Conservation (phyloP, 148 eudicot species). For the Simmondsia chinensis region DNA sequence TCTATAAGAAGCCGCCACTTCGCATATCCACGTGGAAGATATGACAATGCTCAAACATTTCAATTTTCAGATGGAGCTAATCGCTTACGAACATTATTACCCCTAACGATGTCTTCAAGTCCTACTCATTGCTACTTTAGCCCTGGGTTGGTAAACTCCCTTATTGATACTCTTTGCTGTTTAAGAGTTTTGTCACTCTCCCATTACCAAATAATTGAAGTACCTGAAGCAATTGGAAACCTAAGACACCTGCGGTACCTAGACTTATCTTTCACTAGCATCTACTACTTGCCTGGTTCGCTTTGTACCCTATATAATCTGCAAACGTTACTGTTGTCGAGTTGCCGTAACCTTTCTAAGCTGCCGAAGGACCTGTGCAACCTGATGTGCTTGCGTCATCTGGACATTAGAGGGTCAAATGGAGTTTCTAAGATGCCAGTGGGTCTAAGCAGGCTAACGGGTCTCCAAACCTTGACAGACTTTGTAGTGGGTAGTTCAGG, state of each 20-base stretch:
- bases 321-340: background rate
- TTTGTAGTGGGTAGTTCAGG: constrained; percentile 4
- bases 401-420: background rate
- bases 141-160: background rate
- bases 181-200: constrained; percentile 7
- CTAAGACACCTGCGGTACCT: constrained; percentile 10
- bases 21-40: background rate
- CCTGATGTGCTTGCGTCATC: background rate
- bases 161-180: background rate
- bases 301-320: constrained; percentile 7
- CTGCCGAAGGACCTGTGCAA: background rate
- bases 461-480: constrained; percentile 6
- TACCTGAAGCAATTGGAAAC: constrained; percentile 1
- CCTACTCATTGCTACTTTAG: background rate
- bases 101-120: background rate
- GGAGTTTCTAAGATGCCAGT: constrained; percentile 9
- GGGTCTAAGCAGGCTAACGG: constrained; percentile 1
- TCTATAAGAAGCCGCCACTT: background rate
- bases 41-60: no score
- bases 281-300: constrained; percentile 3
- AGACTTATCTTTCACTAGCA: constrained; percentile 4
- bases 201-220: background rate
- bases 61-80: no score
- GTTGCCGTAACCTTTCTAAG: background rate
- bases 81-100: background rate